Evolutionary conservation across 805 yeast species (phyloP), one percentile per base, ranked within the genome.

Genomic region (Candida parachauliodes): DNA sequence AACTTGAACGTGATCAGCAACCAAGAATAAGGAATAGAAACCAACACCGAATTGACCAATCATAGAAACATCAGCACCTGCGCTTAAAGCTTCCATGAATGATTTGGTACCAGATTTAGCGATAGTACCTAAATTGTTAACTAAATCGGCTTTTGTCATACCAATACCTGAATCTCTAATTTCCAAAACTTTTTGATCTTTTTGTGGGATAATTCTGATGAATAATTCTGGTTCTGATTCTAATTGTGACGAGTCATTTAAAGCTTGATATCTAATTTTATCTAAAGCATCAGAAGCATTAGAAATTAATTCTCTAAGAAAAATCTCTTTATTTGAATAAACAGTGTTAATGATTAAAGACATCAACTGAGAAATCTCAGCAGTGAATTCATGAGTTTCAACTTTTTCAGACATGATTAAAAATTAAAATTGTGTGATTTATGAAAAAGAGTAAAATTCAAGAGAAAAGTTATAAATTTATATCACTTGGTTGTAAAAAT

Each of bases 41-140:
- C 99, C 99, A 57, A 93, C 98, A 88, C 99, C 99, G 77, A 93
- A 93, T 76, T 93, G 98, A 80, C 99, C 99, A 74, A 93, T 93
- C 98, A 93, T 93, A 49, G 98, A 89, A 47, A 93, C 97, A 69
- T 93, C 99, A 46, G 99, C 98, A 74, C 98, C 98, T 50, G 97
- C 98, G 51, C 95, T 83, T 51, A 94, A 78, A 52, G 98, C 98
- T 76, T 93, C 98, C 98, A 93, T 93, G 71, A 93, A 93, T 55
- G 95, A 88, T 77, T 93, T 93, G 57, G 99, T 93, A 75, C 99
- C 99, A 51, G 99, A 93, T 76, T 93, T 93, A 63, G 99, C 99
- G 65, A 93, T 93, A 52, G 98, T 93, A 83, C 99, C 99, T 70
- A 93, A 85, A 77, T 93, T 93, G 83, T 94, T 93, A 61, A 93